Evolutionary conservation across 441 rosid genomes (phyloP), one percentile per base, ranked within the genome.

Genomic region (Brassica hybrid): DNA sequence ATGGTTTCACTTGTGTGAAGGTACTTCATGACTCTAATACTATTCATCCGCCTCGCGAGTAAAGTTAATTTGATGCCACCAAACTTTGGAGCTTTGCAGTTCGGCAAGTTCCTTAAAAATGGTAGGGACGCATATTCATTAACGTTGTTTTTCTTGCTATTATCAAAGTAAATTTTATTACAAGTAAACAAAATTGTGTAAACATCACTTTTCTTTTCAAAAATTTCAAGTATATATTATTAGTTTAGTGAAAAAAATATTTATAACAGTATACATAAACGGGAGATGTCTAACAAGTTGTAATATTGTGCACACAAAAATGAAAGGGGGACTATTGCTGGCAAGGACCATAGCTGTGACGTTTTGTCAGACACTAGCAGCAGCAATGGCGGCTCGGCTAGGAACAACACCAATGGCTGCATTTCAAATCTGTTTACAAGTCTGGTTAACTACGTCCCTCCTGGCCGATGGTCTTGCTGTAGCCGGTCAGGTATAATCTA

Each of bases 401-500:
- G 95, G 93, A 67, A 1, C 93, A n/a, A 86, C 74, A 3, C 85
- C 85, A 17, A 90, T 90, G 95, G 95, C 95, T 11, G 89, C 95
- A 12, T 90, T 90, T 65, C 91, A 90, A 70, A 83, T 87, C 16
- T 90, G 95, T 67, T 82, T 90, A 73, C 95, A 90, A 68, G 90
- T 90, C 74, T 90, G 95, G 95, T 64, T 90, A 74, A 87, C 93
- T 23, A 84, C 95, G 25, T 90, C 95, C 41, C 95, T 90, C 61
- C 91, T 90, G 6, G 88, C 91, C 1, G 95, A 90, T 67, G 95
- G 93, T 54, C 79, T 90, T 72, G 95, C 95, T 3, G 93, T 90
- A 54, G 95, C 95, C 11, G 95, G 89, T 67, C 93, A 90, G 59
- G 59, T 54, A 54, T 17, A 54, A 54, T 54, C 23, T 1, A 16